Evolutionary conservation across 257 asterid species (phyloP), one percentile per base, ranked within the genome.

Genomic region (Gynochthodes officinalis): DNA sequence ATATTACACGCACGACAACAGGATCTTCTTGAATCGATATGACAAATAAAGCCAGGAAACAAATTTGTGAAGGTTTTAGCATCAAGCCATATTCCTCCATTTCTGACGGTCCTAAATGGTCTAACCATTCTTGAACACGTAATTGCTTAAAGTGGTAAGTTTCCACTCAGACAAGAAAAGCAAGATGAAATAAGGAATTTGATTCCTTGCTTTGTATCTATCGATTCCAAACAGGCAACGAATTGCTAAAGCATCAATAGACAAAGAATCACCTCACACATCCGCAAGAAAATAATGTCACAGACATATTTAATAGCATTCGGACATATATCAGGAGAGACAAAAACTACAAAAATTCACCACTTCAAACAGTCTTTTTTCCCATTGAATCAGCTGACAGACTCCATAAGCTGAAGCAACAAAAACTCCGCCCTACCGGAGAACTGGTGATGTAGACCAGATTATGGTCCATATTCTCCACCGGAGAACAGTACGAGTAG

Each of bases 151-250:
- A 15, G n/a, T 35, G n/a, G 39, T 42, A n/a, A 23, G 79, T 2
- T 68, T 53, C 70, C 73, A 1, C 25, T 27, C 39, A 19, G 9
- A 50, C 50, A 61, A 59, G 37, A 23, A 64, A 68, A 60, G 57
- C 46, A 69, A 25, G 60, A n/a, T n/a, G 15, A 16, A 28, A n/a
- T n/a, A 2, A 63, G 53, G 89, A 84, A 86, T 83, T 70, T 28
- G 76, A 86, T 86, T 80, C 87, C 53, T 86, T 82, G 73, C 89
- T 80, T 84, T 48, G 39, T 33, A 59, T 23, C 62, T 60, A 30
- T 62, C 76, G 67, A 64, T 70, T 72, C 44, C 60, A 46, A 53
- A 52, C 46, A 69, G 65, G 52, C 72, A 43, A 69, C 23, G 11
- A 72, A 69, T 33, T 69, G 19, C 37, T 21, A 49, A 48, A 27